Percentiles rank a stretch among this genome's conserved stretches.
Evolutionary conservation across 805 yeast genomes (phyloP).

Genomic region (Yamadazyma akitaensis): DNA sequence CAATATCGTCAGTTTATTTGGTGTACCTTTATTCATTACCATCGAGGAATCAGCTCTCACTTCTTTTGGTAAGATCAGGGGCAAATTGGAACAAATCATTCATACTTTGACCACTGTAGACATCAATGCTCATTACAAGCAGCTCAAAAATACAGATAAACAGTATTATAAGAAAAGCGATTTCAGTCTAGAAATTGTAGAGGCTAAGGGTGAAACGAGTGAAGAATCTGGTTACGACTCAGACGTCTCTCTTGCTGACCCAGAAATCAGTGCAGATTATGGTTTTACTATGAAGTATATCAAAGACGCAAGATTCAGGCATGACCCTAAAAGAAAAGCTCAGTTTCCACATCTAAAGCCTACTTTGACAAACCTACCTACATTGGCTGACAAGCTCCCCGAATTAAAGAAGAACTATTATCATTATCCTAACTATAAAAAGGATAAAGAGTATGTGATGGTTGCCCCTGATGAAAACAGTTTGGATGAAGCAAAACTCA

Average conservation of each 20-base stretch:
- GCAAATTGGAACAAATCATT: constrained; percentile 47
- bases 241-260: constrained; percentile 51
- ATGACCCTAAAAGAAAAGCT: constrained; percentile 23
- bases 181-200: constrained; percentile 16
- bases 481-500: not conserved
- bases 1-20: constrained; percentile 52
- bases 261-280: constrained; percentile 46
- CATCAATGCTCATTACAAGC: constrained; percentile 20
- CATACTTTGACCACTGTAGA: constrained; percentile 24
- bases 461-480: constrained; percentile 1
- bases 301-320: constrained; percentile 7
- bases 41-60: constrained; percentile 48
- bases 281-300: constrained; percentile 46
- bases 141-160: constrained; percentile 15
- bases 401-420: constrained; percentile 28
- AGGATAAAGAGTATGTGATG: constrained; percentile 7
- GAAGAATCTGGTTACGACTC: constrained; percentile 40
- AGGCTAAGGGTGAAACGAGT: constrained; percentile 11
- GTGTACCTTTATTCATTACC: constrained; percentile 72
- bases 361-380: constrained; percentile 38
- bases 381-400: constrained; percentile 26
- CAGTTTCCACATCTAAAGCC: constrained; percentile 48
- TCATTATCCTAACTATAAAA: constrained; percentile 25
- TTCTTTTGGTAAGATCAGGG: constrained; percentile 57
- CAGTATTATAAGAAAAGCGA: constrained; percentile 26